These are phyloP conservation scores for Earliella scabrosa DNA, from an alignment of 1,284 basidiomycete species.

Conservation along the genomic window DNA sequence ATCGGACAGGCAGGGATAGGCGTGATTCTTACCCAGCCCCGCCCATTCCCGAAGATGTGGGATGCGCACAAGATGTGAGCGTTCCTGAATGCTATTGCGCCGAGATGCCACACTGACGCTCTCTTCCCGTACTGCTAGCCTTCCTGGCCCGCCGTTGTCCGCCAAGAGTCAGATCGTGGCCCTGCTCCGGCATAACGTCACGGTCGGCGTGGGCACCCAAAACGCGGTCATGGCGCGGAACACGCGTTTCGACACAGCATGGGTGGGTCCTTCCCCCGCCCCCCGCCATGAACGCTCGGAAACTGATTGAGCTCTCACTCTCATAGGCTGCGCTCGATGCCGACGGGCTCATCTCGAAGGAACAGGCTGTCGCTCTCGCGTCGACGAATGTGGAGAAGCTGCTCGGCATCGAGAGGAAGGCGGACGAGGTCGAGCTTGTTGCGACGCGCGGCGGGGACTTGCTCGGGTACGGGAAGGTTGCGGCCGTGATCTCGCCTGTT, in stretches of 20 bases:
- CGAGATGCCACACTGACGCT: no score
- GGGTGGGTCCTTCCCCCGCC: slow-evolving; percentile 46
- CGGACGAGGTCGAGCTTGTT: slow-evolving; percentile 44
- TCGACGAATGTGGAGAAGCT: slow-evolving; percentile 54
- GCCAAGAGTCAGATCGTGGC: slow-evolving; percentile 62
- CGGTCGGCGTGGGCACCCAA: slow-evolving; percentile 69
- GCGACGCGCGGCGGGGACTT: slow-evolving; percentile 58
- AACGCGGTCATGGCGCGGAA: slow-evolving; percentile 61
- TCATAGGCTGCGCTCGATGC: slow-evolving; percentile 14
- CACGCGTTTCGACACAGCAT: slow-evolving; percentile 63
- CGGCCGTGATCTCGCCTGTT: slow-evolving; percentile 46
- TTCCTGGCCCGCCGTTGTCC: slow-evolving; percentile 77
- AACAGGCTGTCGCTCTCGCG: slow-evolving; percentile 48
- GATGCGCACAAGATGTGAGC: slow-evolving; percentile 56
- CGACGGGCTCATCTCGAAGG: slow-evolving; percentile 26
- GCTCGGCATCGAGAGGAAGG: slow-evolving; percentile 42
- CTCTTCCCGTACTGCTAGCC: no score
- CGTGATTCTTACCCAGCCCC: slow-evolving; percentile 66
- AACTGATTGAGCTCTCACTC: no score
- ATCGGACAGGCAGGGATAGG: slow-evolving; percentile 73
- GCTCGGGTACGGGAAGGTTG: slow-evolving; percentile 54
- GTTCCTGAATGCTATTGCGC: no score
- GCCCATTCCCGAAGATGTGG: slow-evolving; percentile 65
- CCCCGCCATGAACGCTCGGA: no score
- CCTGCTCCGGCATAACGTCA: slow-evolving; percentile 70